phyloP scores from a whole-genome alignment of 2,329 filamentous ascomycete genomes.

The Fusarium tupiense region DNA sequence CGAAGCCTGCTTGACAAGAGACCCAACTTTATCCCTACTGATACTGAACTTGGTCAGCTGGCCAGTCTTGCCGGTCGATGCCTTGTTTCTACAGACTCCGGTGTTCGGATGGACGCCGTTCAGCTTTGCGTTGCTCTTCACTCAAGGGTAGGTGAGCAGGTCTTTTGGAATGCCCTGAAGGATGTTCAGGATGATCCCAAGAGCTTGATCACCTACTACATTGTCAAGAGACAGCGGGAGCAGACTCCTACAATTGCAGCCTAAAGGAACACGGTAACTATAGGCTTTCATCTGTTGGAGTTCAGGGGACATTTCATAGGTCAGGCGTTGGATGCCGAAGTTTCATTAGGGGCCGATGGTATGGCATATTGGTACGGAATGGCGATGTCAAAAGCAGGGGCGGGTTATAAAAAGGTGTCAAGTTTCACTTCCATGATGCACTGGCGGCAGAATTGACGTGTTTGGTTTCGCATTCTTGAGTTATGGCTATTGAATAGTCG shows the following conservation, averaged over 20 bases:
- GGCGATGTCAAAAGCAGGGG: constrained; percentile 11
- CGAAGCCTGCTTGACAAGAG: constrained; percentile 66
- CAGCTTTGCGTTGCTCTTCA: constrained; percentile 81
- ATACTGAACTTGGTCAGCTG: constrained; percentile 62
- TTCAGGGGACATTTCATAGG: constrained; percentile 1
- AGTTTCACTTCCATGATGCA: constrained; percentile 16
- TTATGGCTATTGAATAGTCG: constrained; percentile 33
- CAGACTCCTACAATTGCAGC: constrained; percentile 34
- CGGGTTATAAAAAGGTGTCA: constrained; percentile 4
- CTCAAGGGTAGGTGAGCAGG: constrained; percentile 64
- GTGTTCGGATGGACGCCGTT: constrained; percentile 78
- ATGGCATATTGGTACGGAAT: constrained; percentile 7
- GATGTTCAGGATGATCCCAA: constrained; percentile 76
- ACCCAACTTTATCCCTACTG: constrained; percentile 58
- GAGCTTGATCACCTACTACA: constrained; percentile 83
- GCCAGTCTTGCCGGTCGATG: constrained; percentile 63
- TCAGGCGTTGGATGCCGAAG: constrained; percentile 38
- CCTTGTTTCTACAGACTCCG: constrained; percentile 68
- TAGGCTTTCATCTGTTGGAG: constrained; percentile 1
- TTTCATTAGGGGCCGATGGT: constrained; percentile 20
- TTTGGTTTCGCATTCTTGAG: constrained; percentile 21
- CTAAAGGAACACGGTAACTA: background rate
- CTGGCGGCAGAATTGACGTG: constrained; percentile 7
- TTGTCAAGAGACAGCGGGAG: constrained; percentile 75
- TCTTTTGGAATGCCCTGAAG: constrained; percentile 75